Conservation (phyloP, 768 basidiomycete genomes). For the Podaxis sp. region DNA sequence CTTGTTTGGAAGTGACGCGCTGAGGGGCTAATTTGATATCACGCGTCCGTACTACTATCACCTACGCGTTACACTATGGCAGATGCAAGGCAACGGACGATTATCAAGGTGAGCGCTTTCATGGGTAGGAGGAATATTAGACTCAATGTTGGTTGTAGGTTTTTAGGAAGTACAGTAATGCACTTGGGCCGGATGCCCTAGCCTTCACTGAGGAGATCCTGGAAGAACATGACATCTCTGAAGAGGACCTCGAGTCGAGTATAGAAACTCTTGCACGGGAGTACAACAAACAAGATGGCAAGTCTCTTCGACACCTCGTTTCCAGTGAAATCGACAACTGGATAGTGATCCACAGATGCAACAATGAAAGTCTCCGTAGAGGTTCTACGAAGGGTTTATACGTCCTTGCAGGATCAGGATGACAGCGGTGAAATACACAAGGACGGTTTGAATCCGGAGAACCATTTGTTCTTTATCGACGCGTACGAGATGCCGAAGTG, state of each 20-base stretch:
- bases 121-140: background rate
- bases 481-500: slow-evolving; percentile 96
- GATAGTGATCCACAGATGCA: slow-evolving; percentile 50
- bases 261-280: slow-evolving; percentile 82
- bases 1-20: slow-evolving; percentile 10
- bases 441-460: slow-evolving; percentile 75
- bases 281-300: slow-evolving; percentile 89
- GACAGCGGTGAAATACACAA: slow-evolving; percentile 48
- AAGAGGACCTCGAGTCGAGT: slow-evolving; percentile 70
- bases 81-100: slow-evolving; percentile 45
- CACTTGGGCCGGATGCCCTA: slow-evolving; percentile 77
- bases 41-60: background rate
- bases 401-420: slow-evolving; percentile 67
- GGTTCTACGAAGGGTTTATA: slow-evolving; percentile 71
- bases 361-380: slow-evolving; percentile 77
- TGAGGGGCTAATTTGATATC: background rate
- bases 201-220: slow-evolving; percentile 72
- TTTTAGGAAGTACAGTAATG: slow-evolving; percentile 87
- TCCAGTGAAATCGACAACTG: background rate
- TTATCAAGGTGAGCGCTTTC: slow-evolving; percentile 41
- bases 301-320: slow-evolving; percentile 15
- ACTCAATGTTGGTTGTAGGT: slow-evolving; percentile 44
- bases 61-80: slow-evolving; percentile 32
- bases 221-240: slow-evolving; percentile 66
- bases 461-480: slow-evolving; percentile 80